Evolutionary conservation across 495 filamentous ascomycete species (phyloP).

Genomic region (Tuber indicum): DNA sequence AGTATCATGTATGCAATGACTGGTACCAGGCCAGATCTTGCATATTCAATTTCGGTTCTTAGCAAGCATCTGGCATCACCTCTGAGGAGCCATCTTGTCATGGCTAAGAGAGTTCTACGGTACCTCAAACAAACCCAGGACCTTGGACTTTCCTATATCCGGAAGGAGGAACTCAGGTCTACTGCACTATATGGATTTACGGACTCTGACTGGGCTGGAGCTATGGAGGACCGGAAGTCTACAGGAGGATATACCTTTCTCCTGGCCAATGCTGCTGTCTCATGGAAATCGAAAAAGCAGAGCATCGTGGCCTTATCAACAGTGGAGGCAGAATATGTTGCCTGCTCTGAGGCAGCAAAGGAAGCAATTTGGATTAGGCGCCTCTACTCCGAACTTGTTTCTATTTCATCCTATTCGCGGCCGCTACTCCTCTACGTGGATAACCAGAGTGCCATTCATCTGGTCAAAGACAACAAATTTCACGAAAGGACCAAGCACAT

Average conservation of each 20-base stretch:
- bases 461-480: too few relatives aligned
- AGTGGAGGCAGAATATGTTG: not conserved
- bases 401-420: too few relatives aligned
- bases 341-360: slow-evolving; percentile 2
- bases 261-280: too few relatives aligned
- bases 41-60: not conserved
- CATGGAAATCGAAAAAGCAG: too few relatives aligned
- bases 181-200: too few relatives aligned
- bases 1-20: not conserved
- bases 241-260: too few relatives aligned
- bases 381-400: too few relatives aligned
- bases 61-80: not conserved
- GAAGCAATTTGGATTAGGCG: not conserved
- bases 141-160: not conserved
- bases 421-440: too few relatives aligned
- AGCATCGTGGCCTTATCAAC: not conserved
- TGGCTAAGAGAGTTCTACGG: accelerated
- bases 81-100: not conserved
- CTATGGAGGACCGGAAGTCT: too few relatives aligned
- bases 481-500: too few relatives aligned
- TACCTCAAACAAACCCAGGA: not conserved
- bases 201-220: too few relatives aligned
- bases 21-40: not conserved
- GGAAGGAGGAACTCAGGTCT: not conserved
- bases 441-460: too few relatives aligned